Conservation (phyloP, 352 stramenopile species). For the Globisporangium iwayamae region DNA sequence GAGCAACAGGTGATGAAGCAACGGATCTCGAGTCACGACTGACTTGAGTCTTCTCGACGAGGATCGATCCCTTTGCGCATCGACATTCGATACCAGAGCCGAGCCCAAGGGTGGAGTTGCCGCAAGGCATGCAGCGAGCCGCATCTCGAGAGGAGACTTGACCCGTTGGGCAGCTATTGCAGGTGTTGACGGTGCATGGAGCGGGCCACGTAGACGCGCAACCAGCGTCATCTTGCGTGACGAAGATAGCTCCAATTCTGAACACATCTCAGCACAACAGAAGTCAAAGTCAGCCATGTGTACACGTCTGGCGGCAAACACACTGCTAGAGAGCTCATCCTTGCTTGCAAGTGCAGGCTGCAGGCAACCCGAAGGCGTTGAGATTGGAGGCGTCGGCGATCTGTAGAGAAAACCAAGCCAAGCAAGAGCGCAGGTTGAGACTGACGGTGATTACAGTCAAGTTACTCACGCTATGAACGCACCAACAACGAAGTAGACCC, state of each 20-base stretch:
- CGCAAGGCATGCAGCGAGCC: conserved; percentile 50
- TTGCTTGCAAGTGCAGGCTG: conserved; percentile 45
- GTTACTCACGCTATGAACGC: background rate
- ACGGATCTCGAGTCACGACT: background rate
- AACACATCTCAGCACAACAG: background rate
- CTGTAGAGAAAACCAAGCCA: conserved; percentile 17
- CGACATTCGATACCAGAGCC: conserved; percentile 38
- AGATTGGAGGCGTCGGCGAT: conserved; percentile 23
- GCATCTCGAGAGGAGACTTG: conserved; percentile 43
- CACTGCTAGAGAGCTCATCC: background rate
- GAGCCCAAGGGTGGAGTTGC: conserved; percentile 53
- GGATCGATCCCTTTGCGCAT: conserved; percentile 40
- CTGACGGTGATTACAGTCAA: background rate
- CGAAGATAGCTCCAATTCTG: conserved; percentile 21
- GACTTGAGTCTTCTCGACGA: conserved; percentile 51
- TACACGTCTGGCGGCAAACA: background rate
- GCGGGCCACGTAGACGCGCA: conserved; percentile 65
- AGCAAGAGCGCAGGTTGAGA: background rate
- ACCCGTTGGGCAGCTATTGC: conserved; percentile 29
- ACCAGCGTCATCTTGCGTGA: conserved; percentile 22
- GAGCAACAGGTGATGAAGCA: background rate
- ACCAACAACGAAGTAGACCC: conserved; percentile 19
- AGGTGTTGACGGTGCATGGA: conserved; percentile 48
- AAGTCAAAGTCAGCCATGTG: background rate
- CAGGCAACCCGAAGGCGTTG: conserved; percentile 23